Conservation (phyloP, 2,329 filamentous ascomycete species). For the Talaromyces verruculosus region DNA sequence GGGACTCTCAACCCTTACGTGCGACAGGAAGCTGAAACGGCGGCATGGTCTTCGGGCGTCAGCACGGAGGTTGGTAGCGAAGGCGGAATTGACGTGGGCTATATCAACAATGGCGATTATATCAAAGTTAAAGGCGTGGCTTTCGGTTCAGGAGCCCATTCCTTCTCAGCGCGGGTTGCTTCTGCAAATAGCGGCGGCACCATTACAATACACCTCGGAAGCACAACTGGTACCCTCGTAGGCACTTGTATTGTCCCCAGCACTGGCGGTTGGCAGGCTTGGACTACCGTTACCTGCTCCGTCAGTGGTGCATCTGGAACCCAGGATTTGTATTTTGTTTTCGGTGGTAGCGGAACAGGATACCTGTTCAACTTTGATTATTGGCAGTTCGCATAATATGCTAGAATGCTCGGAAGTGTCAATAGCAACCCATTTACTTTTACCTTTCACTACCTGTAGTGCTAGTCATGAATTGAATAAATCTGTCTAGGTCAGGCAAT, state of each 20-base stretch:
- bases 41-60: not conserved
- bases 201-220: not conserved
- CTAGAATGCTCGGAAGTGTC: not conserved
- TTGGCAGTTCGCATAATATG: not conserved
- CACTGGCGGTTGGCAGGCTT: constrained; percentile 7
- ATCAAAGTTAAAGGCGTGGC: constrained; percentile 7
- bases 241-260: not conserved
- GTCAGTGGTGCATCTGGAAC: constrained; percentile 2
- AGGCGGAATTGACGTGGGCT: constrained; percentile 2
- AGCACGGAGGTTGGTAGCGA: not conserved
- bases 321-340: constrained; percentile 9
- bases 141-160: not conserved
- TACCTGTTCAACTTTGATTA: constrained; percentile 8
- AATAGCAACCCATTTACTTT: not conserved
- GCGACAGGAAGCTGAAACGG: constrained; percentile 2
- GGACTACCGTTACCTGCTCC: constrained; percentile 5
- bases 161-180: constrained; percentile 4
- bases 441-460: not conserved
- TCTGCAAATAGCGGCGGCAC: not conserved
- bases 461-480: not conserved
- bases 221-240: not conserved
- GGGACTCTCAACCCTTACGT: constrained; percentile 1
- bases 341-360: not conserved
- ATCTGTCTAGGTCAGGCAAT: not conserved
- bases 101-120: constrained; percentile 5